These are phyloP conservation scores for Sequoia sempervirens DNA, from an alignment of 75 land plant species.

Conservation along the genomic window DNA sequence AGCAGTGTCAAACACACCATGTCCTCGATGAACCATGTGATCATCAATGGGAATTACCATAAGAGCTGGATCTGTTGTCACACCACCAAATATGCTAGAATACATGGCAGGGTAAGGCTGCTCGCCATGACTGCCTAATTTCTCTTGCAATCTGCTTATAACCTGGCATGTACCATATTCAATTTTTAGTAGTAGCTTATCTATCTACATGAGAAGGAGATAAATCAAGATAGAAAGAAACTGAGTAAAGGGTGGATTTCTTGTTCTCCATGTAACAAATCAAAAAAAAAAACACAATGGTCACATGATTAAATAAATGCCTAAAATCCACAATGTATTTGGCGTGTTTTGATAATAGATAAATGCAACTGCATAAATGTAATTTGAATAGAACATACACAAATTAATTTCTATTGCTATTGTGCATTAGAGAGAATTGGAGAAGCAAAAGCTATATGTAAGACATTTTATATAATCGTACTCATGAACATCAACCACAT, in stretches of 20 bases:
- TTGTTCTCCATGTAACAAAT: background rate
- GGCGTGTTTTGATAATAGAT: background rate
- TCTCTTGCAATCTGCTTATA: conserved; percentile 32
- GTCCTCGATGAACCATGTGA: conserved; percentile 83
- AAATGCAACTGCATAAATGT: background rate
- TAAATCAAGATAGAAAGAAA: background rate
- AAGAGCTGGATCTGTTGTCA: conserved; percentile 73
- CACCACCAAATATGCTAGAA: conserved; percentile 85
- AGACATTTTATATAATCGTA: background rate
- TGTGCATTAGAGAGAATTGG: background rate
- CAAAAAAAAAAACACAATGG: background rate
- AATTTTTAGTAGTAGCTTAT: background rate
- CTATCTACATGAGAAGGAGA: background rate
- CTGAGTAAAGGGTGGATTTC: background rate
- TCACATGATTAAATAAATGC: background rate
- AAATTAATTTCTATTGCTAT: background rate
- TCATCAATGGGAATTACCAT: conserved; percentile 88
- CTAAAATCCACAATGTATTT: background rate
- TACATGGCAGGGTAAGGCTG: conserved; percentile 83
- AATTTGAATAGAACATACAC: background rate
- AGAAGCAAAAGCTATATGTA: background rate
- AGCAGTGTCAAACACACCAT: conserved; percentile 85
- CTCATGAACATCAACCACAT: background rate
- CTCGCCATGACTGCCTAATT: conserved; percentile 15
- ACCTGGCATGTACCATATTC: conserved; percentile 22